These are phyloP conservation scores for Tolypocladium inflatum DNA, from an alignment of 2,329 filamentous ascomycete genomes.

Conservation along the genomic window DNA sequence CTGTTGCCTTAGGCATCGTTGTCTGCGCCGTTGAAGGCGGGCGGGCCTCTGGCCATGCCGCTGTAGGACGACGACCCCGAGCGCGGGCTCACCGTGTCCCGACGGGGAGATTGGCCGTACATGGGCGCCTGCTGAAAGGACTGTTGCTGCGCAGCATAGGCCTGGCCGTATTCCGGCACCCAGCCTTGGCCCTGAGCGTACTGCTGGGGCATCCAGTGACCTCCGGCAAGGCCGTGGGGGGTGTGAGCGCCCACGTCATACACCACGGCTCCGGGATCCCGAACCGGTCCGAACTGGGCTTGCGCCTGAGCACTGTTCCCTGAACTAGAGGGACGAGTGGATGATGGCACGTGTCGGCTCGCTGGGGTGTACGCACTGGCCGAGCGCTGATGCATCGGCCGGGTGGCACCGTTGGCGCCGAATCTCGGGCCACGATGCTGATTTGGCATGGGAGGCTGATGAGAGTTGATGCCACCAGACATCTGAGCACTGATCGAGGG, in stretches of 20 bases:
- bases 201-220: background rate
- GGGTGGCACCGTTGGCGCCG: background rate
- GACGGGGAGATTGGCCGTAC: constrained; percentile 1
- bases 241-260: constrained; percentile 5
- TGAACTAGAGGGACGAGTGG: constrained; percentile 10
- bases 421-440: background rate
- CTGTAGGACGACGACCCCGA: background rate
- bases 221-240: background rate
- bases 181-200: constrained; percentile 1
- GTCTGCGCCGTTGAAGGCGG: background rate
- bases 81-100: constrained; percentile 1
- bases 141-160: background rate
- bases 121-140: background rate
- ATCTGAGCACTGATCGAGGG: constrained; percentile 15
- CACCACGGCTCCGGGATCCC: background rate
- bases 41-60: background rate
- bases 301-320: constrained; percentile 3
- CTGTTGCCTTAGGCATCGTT: background rate
- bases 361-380: constrained; percentile 11
- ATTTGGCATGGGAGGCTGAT: background rate
- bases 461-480: background rate
- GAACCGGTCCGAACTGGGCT: constrained; percentile 1
- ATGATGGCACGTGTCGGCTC: constrained; percentile 3
- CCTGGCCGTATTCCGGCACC: constrained; percentile 1
- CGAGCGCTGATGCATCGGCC: constrained; percentile 13